Base-by-base conservation (phyloP, 768 basidiomycete species). In the button mushroom (Agaricus bisporus) region DNA sequence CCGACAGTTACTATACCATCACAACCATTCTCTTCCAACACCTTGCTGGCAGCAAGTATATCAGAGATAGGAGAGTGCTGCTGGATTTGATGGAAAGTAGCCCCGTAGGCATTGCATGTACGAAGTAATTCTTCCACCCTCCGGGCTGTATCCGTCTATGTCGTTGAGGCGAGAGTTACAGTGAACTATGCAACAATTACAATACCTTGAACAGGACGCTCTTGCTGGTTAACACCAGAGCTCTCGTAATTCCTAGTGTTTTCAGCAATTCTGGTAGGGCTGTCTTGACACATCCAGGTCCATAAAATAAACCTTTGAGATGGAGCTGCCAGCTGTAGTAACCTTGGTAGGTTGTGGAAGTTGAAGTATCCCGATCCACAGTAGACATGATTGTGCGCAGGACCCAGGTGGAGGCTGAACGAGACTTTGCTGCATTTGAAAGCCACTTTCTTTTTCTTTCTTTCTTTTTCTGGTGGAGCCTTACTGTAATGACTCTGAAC, bases 1-100 rank as follows among this genome's bases (percentile, higher is more conserved):
- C 90, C 90, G 41, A 91, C 74, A 25, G 86, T 71, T 37, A 92
- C 77, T 58, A 91, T 80, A 18, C 83, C 73, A 62, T 90, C 83
- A 55, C 85, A 85, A 10, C 73, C 73, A 20, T 75, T 67, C 9
- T 80, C 73, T 42, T 73, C 77, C 70, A 86, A 81, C 1, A 69
- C 63, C 56, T 79, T 69, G 51, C 82, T 71, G 26, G 81, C 86
- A 12, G 72, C 73, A 15, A 71, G 67, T 58, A 90, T 86, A 11
- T 79, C 86, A 22, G 80, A 78, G 50, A 89, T 74, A 3, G 88
- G 88, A 0, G 83, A 70, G 61, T 88, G 86, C 63, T 89, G 73
- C 6, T 85, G 86, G 48, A 90, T 88, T 56, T 86, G 81, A 54
- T 74, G 79, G 68, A 89, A 89, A 6, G 85, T 86, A 2, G 73